phyloP scores from a whole-genome alignment of 192 early-diverging fungal species.

The Cetraspora pellucida region DNA sequence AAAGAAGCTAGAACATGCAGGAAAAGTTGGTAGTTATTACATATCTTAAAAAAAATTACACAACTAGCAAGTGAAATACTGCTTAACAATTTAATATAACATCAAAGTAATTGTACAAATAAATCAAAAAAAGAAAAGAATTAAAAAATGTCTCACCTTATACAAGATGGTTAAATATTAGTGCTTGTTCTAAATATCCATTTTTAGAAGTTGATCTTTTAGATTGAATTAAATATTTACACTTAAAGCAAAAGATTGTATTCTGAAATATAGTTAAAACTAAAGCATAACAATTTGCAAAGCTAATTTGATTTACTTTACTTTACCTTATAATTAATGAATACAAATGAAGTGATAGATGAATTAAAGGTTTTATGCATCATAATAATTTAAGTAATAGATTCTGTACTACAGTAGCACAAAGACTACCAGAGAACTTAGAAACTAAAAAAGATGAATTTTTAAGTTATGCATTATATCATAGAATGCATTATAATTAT shows the following conservation, averaged over 20 bases:
- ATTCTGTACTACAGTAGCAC: neutral
- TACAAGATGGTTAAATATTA: too few relatives aligned
- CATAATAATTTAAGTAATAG: neutral
- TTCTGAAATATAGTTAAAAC: too few relatives aligned
- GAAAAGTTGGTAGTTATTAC: neutral
- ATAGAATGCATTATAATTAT: slow-evolving; percentile 18
- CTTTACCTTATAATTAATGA: neutral
- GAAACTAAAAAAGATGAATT: neutral
- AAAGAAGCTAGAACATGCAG: too few relatives aligned
- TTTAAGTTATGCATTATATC: too few relatives aligned
- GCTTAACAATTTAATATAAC: slow-evolving; percentile 3
- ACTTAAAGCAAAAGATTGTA: too few relatives aligned
- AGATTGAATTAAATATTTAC: too few relatives aligned
- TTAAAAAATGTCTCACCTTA: neutral
- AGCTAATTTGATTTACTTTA: neutral
- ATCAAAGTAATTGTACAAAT: neutral
- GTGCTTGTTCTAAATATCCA: too few relatives aligned
- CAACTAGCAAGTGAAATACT: neutral
- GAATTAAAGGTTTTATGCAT: neutral
- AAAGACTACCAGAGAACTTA: neutral
- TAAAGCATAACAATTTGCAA: neutral
- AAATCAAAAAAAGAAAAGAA: neutral
- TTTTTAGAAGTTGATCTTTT: too few relatives aligned
- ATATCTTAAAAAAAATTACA: neutral
- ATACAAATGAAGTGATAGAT: neutral